Evolutionary conservation across 2,329 filamentous ascomycete genomes (phyloP).

Genomic region (Fusarium acutatum): DNA sequence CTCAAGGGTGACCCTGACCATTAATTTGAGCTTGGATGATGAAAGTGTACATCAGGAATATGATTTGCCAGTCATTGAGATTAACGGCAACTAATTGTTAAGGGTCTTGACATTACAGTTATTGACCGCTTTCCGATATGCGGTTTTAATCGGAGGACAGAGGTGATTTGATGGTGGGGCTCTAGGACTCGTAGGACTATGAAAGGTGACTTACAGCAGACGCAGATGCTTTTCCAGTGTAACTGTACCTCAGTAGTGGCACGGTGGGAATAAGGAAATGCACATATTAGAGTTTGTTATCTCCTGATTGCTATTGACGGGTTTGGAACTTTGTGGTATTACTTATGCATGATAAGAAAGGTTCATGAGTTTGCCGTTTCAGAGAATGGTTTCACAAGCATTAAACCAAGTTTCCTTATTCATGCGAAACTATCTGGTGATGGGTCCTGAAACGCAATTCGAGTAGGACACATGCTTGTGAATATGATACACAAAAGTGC

Average conservation of each 20-base stretch:
- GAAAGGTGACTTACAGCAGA: background rate
- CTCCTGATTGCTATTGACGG: background rate
- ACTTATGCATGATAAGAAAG: background rate
- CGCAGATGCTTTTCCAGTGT: background rate
- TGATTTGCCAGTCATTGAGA: slow-evolving; percentile 29
- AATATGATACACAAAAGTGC: slow-evolving; percentile 4
- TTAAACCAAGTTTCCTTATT: background rate
- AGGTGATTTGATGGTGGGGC: slow-evolving; percentile 7
- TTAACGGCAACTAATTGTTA: slow-evolving; percentile 21
- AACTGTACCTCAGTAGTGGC: background rate
- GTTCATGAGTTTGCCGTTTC: slow-evolving; percentile 14
- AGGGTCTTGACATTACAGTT: slow-evolving; percentile 17
- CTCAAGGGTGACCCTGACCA: slow-evolving; percentile 27
- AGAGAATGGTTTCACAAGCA: slow-evolving; percentile 24
- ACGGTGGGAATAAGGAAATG: slow-evolving; percentile 13
- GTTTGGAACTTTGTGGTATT: background rate
- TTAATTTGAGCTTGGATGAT: slow-evolving; percentile 30
- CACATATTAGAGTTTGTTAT: background rate
- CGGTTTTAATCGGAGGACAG: slow-evolving; percentile 23
- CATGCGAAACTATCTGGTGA: slow-evolving; percentile 6
- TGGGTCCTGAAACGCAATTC: slow-evolving; percentile 21
- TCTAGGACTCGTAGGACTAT: slow-evolving; percentile 18
- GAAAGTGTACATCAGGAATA: background rate
- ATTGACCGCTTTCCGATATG: slow-evolving; percentile 13
- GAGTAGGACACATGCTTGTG: slow-evolving; percentile 5